Evolutionary conservation across 371 early-diverging fungal species (phyloP).

Genomic region (Mucor saturninus): DNA sequence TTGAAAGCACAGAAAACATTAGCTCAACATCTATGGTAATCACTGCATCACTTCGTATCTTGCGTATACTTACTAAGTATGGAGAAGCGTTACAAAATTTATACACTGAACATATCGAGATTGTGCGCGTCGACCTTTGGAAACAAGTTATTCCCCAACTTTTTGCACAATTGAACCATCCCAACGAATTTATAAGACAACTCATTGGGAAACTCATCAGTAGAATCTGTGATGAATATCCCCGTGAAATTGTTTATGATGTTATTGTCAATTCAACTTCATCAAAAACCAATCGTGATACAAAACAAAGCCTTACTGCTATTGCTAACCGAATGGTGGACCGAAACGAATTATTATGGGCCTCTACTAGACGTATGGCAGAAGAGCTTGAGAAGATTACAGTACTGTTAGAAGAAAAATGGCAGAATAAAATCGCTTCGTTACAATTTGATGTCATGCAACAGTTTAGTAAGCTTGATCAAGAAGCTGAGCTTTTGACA

Average conservation of each 20-base stretch:
- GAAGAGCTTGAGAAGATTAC: slow-evolving; percentile 76
- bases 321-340: slow-evolving; percentile 55
- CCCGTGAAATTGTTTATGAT: slow-evolving; percentile 75
- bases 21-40: slow-evolving; percentile 46
- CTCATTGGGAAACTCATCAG: slow-evolving; percentile 57
- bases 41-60: slow-evolving; percentile 68
- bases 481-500: slow-evolving; percentile 53
- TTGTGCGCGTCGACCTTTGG: slow-evolving; percentile 66
- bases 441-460: slow-evolving; percentile 66
- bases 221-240: slow-evolving; percentile 63
- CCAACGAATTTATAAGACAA: slow-evolving; percentile 58
- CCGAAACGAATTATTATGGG: slow-evolving; percentile 55
- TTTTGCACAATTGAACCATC: slow-evolving; percentile 76
- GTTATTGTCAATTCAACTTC: slow-evolving; percentile 68
- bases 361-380: slow-evolving; percentile 62
- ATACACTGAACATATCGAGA: slow-evolving; percentile 50
- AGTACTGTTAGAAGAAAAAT: slow-evolving; percentile 84
- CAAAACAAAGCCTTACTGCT: slow-evolving; percentile 40
- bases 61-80: slow-evolving; percentile 71
- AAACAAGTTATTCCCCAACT: slow-evolving; percentile 79
- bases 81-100: slow-evolving; percentile 54
- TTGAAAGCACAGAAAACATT: slow-evolving; percentile 1
- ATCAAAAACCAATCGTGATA: slow-evolving; percentile 48
- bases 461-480: slow-evolving; percentile 59
- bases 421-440: slow-evolving; percentile 72